A percentile compares a stretch with the other conserved stretches of the same genome.
Conservation (phyloP, 1,139 yeast species). For the Entelexis sorbosivorans region DNA sequence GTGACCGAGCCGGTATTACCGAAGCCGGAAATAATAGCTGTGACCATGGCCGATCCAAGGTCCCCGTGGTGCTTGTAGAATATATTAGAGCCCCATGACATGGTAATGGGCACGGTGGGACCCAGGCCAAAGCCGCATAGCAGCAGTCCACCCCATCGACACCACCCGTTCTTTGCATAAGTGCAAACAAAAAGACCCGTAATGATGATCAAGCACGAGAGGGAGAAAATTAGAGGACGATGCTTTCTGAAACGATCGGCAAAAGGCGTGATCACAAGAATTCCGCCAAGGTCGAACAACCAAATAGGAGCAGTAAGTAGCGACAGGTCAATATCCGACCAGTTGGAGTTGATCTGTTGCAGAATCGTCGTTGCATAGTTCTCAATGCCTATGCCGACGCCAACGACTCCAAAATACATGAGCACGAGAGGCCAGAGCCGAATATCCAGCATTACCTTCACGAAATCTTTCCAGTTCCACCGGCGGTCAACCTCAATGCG, state of each 20-base stretch:
- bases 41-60: constrained; percentile 71
- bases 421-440: constrained; percentile 71
- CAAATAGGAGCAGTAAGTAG: constrained; percentile 80
- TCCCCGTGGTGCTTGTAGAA: constrained; percentile 66
- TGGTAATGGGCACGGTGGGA: constrained; percentile 79
- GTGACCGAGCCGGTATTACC: constrained; percentile 81
- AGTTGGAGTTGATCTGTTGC: constrained; percentile 47
- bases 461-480: constrained; percentile 57
- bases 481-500: constrained; percentile 34
- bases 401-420: constrained; percentile 90
- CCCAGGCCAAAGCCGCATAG: constrained; percentile 82
- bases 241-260: constrained; percentile 55
- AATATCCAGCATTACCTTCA: constrained; percentile 46
- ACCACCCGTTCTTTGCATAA: constrained; percentile 54
- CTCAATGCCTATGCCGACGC: constrained; percentile 75
- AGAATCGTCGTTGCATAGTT: constrained; percentile 82
- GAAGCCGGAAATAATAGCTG: constrained; percentile 73
- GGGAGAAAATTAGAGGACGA: constrained; percentile 52
- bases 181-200: constrained; percentile 68
- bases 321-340: constrained; percentile 59
- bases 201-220: constrained; percentile 55
- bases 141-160: constrained; percentile 64
- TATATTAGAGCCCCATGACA: constrained; percentile 79
- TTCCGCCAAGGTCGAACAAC: constrained; percentile 77
- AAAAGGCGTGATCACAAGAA: constrained; percentile 62